phyloP scores from a whole-genome alignment of 768 basidiomycete genomes.

The Tylopilus balloui region DNA sequence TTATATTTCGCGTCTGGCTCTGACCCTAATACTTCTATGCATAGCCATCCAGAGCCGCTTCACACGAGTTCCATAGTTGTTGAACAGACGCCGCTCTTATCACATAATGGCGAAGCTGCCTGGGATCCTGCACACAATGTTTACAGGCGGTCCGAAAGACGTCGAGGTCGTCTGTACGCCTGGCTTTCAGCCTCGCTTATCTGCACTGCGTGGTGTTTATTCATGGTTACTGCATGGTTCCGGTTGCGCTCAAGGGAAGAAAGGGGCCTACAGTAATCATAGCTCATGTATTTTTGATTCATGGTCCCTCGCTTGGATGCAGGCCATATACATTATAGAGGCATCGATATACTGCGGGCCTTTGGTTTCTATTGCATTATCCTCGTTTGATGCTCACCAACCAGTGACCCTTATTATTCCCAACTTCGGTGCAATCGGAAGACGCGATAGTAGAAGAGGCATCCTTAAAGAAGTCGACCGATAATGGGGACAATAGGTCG shows the following conservation, averaged over 20 bases:
- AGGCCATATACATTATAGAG: neutral
- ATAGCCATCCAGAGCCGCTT: neutral
- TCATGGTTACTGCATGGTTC: constrained; percentile 57
- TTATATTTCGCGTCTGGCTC: neutral
- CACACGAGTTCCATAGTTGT: neutral
- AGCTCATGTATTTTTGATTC: neutral
- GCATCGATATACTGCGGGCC: neutral
- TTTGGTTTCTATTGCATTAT: constrained; percentile 2
- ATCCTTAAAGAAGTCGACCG: constrained; percentile 23
- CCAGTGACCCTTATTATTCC: constrained; percentile 31
- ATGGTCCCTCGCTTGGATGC: neutral
- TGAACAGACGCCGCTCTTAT: constrained; percentile 17
- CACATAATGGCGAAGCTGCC: neutral
- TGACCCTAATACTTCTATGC: neutral
- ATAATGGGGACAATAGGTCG: constrained; percentile 17
- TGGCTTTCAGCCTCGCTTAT: constrained; percentile 41
- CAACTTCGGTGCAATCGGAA: constrained; percentile 31
- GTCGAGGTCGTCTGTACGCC: constrained; percentile 50
- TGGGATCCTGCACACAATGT: constrained; percentile 15
- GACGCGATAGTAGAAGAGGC: constrained; percentile 27
- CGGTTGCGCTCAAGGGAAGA: constrained; percentile 46
- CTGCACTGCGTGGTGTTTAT: constrained; percentile 56
- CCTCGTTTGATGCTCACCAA: constrained; percentile 25
- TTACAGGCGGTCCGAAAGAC: constrained; percentile 33
- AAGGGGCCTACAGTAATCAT: constrained; percentile 12